Percentiles rank a stretch among this genome's conserved stretches.
Evolutionary conservation across 441 rosid genomes (phyloP).

Genomic region (Aquilaria agallochum): DNA sequence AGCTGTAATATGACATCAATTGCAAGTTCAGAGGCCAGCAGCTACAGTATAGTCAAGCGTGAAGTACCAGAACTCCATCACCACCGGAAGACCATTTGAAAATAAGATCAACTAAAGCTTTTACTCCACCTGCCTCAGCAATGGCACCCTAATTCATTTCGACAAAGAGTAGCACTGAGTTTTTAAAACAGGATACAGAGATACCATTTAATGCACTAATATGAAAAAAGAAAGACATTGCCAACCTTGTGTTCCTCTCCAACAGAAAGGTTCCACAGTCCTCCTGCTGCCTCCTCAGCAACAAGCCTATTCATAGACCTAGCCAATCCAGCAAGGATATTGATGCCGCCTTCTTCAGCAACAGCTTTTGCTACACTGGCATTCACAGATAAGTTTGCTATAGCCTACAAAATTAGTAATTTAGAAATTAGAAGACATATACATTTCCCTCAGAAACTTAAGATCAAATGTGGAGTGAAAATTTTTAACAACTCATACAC

Average conservation of each 20-base stretch:
- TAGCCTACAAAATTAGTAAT: conserved; percentile 44
- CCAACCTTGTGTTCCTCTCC: conserved; percentile 99
- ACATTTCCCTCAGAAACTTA: background rate
- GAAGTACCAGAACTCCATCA: conserved; percentile 87
- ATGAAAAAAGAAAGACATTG: conserved; percentile 6
- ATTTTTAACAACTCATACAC: conserved; percentile 7
- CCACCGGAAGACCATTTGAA: conserved; percentile 84
- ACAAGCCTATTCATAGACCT: conserved; percentile 90
- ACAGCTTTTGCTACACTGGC: conserved; percentile 90
- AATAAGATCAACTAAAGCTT: conserved; percentile 92
- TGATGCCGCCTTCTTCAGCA: conserved; percentile 91
- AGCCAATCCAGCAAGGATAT: conserved; percentile 71
- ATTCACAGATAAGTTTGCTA: conserved; percentile 94
- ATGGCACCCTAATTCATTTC: conserved; percentile 60
- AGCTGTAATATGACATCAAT: conserved; percentile 9
- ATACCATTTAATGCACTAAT: background rate
- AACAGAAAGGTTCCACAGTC: conserved; percentile 98
- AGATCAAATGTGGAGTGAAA: conserved; percentile 7
- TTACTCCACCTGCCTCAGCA: conserved; percentile 92
- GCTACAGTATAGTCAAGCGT: conserved; percentile 8
- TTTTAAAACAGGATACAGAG: conserved; percentile 13
- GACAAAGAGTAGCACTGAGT: conserved; percentile 7
- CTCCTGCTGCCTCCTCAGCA: conserved; percentile 99
- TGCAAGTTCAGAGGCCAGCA: no score
- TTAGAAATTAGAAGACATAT: background rate